These are phyloP conservation scores for Trypanosoma cruzi DNA, from an alignment of 208 protist genomes.

Conservation along the genomic window DNA sequence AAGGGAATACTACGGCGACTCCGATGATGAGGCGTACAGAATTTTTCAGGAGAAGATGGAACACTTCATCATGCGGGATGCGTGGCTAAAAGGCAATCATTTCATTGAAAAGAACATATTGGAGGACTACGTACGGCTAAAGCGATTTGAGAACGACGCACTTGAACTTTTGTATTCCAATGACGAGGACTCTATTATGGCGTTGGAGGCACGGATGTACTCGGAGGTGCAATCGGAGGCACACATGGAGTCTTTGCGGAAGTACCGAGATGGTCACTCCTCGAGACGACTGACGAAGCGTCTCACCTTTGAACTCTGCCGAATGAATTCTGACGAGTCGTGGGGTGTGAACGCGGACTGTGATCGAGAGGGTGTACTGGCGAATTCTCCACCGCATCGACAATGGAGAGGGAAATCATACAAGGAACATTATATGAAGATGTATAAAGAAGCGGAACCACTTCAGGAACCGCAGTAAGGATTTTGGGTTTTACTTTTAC, in stretches of 20 bases:
- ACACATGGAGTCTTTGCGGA: slow-evolving; percentile 7
- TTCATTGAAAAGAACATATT: slow-evolving; percentile 31
- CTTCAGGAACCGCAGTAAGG: background rate
- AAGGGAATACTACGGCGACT: slow-evolving; percentile 61
- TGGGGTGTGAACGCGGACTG: no score
- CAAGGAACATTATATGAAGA: slow-evolving; percentile 2
- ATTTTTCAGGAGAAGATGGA: slow-evolving; percentile 37
- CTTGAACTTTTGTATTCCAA: background rate
- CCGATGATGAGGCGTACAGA: slow-evolving; percentile 54
- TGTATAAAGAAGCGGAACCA: background rate
- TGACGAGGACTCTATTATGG: background rate
- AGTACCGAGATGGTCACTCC: slow-evolving; percentile 1
- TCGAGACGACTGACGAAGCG: background rate
- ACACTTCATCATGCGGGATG: slow-evolving; percentile 30
- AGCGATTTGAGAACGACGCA: slow-evolving; percentile 30
- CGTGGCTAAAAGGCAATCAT: slow-evolving; percentile 47
- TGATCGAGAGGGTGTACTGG: background rate
- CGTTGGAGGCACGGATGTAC: slow-evolving; percentile 17
- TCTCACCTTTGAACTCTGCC: slow-evolving; percentile 8
- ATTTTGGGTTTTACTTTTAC: background rate
- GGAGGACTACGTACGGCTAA: slow-evolving; percentile 33
- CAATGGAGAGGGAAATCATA: slow-evolving; percentile 14
- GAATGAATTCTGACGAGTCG: background rate
- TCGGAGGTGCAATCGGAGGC: background rate
- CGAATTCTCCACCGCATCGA: background rate